Percentiles rank a stretch among this genome's conserved stretches.
These are phyloP conservation scores for Elsinoe necatrix DNA, from an alignment of 2,329 filamentous ascomycete species.

Conservation along the genomic window DNA sequence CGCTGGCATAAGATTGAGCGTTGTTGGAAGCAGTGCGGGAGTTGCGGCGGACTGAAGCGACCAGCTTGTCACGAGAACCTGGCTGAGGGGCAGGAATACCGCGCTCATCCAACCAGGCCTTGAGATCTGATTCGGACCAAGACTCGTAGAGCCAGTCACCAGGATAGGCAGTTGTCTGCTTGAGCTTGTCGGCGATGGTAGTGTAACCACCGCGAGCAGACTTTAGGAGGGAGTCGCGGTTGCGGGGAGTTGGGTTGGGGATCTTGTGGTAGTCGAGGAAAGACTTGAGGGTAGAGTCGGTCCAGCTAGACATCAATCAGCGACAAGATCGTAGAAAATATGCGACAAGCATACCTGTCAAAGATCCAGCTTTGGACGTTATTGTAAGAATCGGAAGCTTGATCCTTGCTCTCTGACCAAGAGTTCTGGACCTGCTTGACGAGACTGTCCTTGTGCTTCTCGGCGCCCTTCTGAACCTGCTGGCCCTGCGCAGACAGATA, in stretches of 20 bases:
- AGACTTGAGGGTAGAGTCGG: slow-evolving; percentile 84
- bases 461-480: slow-evolving; percentile 57
- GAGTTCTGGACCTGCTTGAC: slow-evolving; percentile 59
- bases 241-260: slow-evolving; percentile 77
- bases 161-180: slow-evolving; percentile 76
- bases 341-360: slow-evolving; percentile 51
- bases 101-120: slow-evolving; percentile 83
- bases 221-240: slow-evolving; percentile 71
- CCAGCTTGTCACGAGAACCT: slow-evolving; percentile 72
- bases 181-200: slow-evolving; percentile 60
- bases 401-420: slow-evolving; percentile 75
- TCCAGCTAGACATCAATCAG: slow-evolving; percentile 57
- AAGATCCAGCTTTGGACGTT: slow-evolving; percentile 85
- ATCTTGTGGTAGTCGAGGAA: slow-evolving; percentile 86
- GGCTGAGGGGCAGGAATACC: slow-evolving; percentile 83
- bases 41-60: slow-evolving; percentile 85
- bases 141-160: slow-evolving; percentile 88
- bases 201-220: slow-evolving; percentile 77
- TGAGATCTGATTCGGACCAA: slow-evolving; percentile 90
- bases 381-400: slow-evolving; percentile 60
- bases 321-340: neutral
- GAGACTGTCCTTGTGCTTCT: slow-evolving; percentile 60
- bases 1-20: slow-evolving; percentile 52
- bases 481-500: slow-evolving; percentile 66
- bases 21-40: slow-evolving; percentile 47